These are phyloP conservation scores for Pythium pyrilobum DNA, from an alignment of 352 stramenopile species.

Conservation along the genomic window DNA sequence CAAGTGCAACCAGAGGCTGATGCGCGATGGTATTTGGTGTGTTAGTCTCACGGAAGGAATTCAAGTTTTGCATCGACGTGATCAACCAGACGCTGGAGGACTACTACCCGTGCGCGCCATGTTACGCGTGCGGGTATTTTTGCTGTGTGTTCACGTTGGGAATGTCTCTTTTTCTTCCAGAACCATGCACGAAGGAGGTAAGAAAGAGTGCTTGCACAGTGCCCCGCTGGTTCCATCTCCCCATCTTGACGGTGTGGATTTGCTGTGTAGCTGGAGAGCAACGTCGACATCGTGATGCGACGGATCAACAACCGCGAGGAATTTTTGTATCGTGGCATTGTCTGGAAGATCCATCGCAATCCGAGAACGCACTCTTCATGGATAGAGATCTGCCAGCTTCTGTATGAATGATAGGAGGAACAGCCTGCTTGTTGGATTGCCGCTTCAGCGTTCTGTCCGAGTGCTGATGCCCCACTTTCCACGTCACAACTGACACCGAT, in stretches of 20 bases:
- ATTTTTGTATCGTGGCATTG: slow-evolving; percentile 60
- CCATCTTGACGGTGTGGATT: not conserved
- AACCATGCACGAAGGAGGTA: slow-evolving; percentile 70
- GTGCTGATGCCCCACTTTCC: too few relatives aligned
- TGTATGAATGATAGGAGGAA: slow-evolving; percentile 52
- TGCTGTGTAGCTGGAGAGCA: slow-evolving; percentile 41
- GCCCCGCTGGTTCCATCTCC: too few relatives aligned
- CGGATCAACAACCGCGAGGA: slow-evolving; percentile 66
- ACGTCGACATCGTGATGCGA: slow-evolving; percentile 53
- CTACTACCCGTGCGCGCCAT: slow-evolving; percentile 69
- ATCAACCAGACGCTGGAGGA: slow-evolving; percentile 74
- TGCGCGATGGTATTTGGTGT: too few relatives aligned
- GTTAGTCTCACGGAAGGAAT: slow-evolving; percentile 63
- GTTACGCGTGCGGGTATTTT: slow-evolving; percentile 62
- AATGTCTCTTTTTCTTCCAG: slow-evolving; percentile 47
- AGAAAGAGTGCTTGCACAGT: too few relatives aligned
- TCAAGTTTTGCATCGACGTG: slow-evolving; percentile 69
- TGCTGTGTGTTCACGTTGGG: slow-evolving; percentile 61
- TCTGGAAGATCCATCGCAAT: slow-evolving; percentile 50
- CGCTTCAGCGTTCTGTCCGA: too few relatives aligned
- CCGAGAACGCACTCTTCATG: slow-evolving; percentile 46
- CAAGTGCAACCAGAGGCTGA: too few relatives aligned
- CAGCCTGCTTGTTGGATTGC: too few relatives aligned
- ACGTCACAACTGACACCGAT: too few relatives aligned
- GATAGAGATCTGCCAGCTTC: slow-evolving; percentile 68